Evolutionary conservation across 352 stramenopile genomes (phyloP), one percentile per base, ranked within the genome.

Genomic region (Proteromonas lacertae): DNA sequence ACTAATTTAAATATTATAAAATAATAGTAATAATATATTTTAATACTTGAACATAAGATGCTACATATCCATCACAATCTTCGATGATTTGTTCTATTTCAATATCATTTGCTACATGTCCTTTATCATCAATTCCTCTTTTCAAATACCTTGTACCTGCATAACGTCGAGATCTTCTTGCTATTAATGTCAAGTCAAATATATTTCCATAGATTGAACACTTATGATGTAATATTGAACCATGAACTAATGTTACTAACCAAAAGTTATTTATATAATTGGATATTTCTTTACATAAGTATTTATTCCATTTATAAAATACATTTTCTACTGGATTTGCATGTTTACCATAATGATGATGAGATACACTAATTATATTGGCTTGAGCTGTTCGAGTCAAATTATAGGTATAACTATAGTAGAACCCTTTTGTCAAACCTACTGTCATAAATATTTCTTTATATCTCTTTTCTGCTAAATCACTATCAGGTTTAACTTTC

Each of bases 341-440:
- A 24, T 40, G 45, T 4, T 35, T 42, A 9, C 38, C 29, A 23
- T 49, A 43, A 7, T 30, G 46, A 35, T 49, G 42, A 28, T 29
- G 37, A 5, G 43, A 29, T n/a, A 33, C 39, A 9, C 79, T 69
- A 64, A 94, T 92, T 44, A 25, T 29, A 23, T 95, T 95, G 48
- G 92, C 63, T 56, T 96, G 81, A 36, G 95, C 52, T 33, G 69
- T 86, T 46, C 83, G 63, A 13, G 84, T 96, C 31, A 95, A 61
- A 44, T 95, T 78, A 48, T 96, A 94, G 32, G 76, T 92, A 48
- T 96, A 96, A 35, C 64, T 89, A 52, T 93, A 96, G 59, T 79
- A 98, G 49, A 96, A 96, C 45, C 94, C 86, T 45, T 95, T 94
- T 5, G 78, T 91, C 14, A 98, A 59, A 49, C 96, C 83, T 29